Evolutionary conservation across 768 basidiomycete species (phyloP), one percentile per base, ranked within the genome.

Genomic region (Neoboletus brunneissimus): DNA sequence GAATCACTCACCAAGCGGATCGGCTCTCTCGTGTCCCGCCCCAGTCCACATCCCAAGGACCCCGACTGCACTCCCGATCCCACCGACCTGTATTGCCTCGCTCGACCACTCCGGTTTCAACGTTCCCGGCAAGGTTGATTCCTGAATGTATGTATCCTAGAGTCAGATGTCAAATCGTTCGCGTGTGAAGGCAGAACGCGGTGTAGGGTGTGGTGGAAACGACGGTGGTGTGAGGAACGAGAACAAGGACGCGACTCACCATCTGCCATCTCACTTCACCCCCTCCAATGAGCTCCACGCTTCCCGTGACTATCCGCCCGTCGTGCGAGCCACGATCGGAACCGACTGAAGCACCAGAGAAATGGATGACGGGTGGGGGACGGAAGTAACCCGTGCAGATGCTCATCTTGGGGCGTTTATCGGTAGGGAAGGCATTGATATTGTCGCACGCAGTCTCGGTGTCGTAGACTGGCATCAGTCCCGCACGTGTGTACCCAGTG

Each of bases 61-160:
- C 10, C 85, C 84, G 22, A 75, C 63, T 0, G 76, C 77, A n/a
- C 81, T 81, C 7, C 81, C 81, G 16, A 80, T 68, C 2, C 77
- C 77, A 13, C 85, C 85, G 12, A 85, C 65, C 56, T 86, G 84
- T 0, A 85, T 70, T n/a, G 76, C 80, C 57, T 86, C 83, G 13
- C 75, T 78, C 2, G 72, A 68, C 84, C 83, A 85, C 57, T 82
- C 77, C 0, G 77, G 71, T 5, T 56, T 56, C 20, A 66, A 63
- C 18, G 75, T 67, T 12, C 72, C 71, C 0, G 68, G 51, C 16
- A 70, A 57, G 22, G 59, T 67, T 5, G 76, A 74, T 1, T 66
- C 72, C 73, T 79, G 61, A 16, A 41, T 43, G 22, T 49, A 53
- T 2, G 64, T 66, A 31, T 68, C 59, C 64, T 65, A 37, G 2